Evolutionary conservation across 257 asterid genomes (phyloP).

Genomic region (Ilex asprella): DNA sequence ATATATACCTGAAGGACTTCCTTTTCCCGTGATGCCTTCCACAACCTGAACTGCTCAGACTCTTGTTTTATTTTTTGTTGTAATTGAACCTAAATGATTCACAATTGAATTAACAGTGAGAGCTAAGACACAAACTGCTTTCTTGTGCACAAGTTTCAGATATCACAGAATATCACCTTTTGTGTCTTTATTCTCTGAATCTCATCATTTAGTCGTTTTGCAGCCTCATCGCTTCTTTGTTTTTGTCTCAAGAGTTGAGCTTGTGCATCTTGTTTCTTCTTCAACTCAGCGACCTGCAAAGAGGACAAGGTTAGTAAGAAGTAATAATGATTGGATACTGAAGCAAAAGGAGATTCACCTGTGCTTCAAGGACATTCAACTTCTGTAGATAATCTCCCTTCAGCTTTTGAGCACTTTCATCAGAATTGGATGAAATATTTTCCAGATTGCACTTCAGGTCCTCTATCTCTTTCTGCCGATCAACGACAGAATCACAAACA

Average conservation of each 20-base stretch:
- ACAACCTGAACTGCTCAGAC: constrained; percentile 89
- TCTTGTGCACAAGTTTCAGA: constrained; percentile 7
- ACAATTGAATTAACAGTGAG: constrained; percentile 20
- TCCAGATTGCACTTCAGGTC: constrained; percentile 62
- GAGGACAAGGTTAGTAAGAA: neutral
- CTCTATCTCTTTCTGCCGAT: constrained; percentile 81
- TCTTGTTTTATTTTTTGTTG: constrained; percentile 98
- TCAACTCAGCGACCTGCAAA: constrained; percentile 76
- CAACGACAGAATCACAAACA: constrained; percentile 13
- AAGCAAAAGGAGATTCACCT: constrained; percentile 32
- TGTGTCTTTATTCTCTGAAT: constrained; percentile 90
- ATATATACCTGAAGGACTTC: constrained; percentile 88
- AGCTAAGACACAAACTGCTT: neutral
- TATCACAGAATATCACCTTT: constrained; percentile 41
- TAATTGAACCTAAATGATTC: constrained; percentile 67
- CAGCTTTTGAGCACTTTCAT: constrained; percentile 86
- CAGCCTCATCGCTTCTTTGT: constrained; percentile 96
- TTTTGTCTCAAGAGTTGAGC: constrained; percentile 91
- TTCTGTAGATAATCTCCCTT: constrained; percentile 95
- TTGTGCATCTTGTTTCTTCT: constrained; percentile 98
- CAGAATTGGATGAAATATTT: constrained; percentile 65
- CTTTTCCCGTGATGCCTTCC: constrained; percentile 97
- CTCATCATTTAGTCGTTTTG: constrained; percentile 77
- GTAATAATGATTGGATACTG: constrained; percentile 2
- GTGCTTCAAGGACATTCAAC: constrained; percentile 81